Evolutionary conservation across 306 rosid genomes (phyloP).

Genomic region (Citrullus mucosospermus): DNA sequence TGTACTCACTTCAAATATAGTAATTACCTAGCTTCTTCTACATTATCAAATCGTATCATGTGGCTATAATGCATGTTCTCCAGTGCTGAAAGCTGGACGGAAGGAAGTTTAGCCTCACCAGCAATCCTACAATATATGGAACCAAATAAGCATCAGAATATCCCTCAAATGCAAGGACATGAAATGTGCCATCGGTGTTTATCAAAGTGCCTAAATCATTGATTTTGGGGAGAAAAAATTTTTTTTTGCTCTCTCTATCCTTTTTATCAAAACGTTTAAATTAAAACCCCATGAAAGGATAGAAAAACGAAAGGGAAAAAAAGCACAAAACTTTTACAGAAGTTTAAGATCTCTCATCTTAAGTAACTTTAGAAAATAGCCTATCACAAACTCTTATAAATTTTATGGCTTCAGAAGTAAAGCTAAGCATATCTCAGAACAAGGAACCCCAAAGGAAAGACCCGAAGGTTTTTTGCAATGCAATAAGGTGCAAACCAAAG

Average conservation of each 20-base stretch:
- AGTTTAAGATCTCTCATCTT: not conserved
- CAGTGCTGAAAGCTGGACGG: slow-evolving; percentile 62
- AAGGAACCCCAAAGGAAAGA: not conserved
- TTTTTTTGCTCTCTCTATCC: not conserved
- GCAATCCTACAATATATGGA: slow-evolving; percentile 51
- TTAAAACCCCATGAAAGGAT: not conserved
- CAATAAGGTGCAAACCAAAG: not conserved
- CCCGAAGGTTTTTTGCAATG: not conserved
- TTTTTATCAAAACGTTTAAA: not conserved
- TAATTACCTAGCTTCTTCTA: slow-evolving; percentile 69
- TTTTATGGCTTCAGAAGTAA: not conserved
- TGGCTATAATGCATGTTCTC: slow-evolving; percentile 90
- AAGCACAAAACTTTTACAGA: not conserved
- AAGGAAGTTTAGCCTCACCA: slow-evolving; percentile 50
- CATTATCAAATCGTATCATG: slow-evolving; percentile 73
- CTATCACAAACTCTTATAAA: not conserved
- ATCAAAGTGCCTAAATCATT: not conserved
- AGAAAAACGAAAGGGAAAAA: not conserved
- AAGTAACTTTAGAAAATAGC: not conserved
- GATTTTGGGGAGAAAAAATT: not conserved
- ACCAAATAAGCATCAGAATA: slow-evolving; percentile 11
- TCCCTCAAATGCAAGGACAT: slow-evolving; percentile 19
- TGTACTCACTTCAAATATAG: not conserved
- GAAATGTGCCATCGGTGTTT: not conserved
- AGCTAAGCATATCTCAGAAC: not conserved